These are phyloP conservation scores for Triticum turgidum DNA, from an alignment of 176 grass and related monocot genomes.

Conservation along the genomic window DNA sequence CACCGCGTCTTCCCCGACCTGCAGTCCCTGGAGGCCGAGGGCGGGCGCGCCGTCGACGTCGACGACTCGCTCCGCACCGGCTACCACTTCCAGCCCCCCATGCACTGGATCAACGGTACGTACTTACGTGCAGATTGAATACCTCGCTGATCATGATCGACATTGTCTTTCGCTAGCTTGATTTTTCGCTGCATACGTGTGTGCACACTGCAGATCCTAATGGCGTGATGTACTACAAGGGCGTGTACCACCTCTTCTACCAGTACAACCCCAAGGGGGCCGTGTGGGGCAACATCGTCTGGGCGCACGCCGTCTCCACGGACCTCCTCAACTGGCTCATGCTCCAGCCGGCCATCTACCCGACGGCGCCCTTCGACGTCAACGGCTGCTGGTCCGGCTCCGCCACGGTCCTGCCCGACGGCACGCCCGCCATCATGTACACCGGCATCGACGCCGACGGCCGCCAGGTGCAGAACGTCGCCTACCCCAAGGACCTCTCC, in stretches of 20 bases:
- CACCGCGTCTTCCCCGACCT: slow-evolving; percentile 13
- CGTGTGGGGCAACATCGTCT: slow-evolving; percentile 65
- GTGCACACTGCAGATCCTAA: slow-evolving; percentile 36
- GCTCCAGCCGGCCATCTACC: slow-evolving; percentile 56
- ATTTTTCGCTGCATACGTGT: not conserved
- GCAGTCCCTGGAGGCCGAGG: not conserved
- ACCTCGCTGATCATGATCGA: not conserved
- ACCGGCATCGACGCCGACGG: slow-evolving; percentile 45
- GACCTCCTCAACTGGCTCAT: slow-evolving; percentile 65
- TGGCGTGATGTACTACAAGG: slow-evolving; percentile 64
- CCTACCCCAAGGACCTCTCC: slow-evolving; percentile 60
- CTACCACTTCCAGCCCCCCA: slow-evolving; percentile 72
- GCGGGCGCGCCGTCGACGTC: not conserved
- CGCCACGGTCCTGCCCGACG: slow-evolving; percentile 48
- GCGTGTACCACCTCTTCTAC: slow-evolving; percentile 73
- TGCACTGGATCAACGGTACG: slow-evolving; percentile 78
- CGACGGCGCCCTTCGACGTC: slow-evolving; percentile 55
- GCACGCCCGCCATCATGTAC: slow-evolving; percentile 62
- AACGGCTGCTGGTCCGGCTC: slow-evolving; percentile 82
- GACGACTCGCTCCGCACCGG: slow-evolving; percentile 37
- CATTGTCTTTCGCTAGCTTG: not conserved
- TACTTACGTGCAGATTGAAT: not conserved
- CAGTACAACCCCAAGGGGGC: slow-evolving; percentile 66
- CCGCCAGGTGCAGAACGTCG: slow-evolving; percentile 66
- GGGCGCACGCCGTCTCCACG: slow-evolving; percentile 69